Evolutionary conservation across 306 rosid genomes (phyloP).

Genomic region (Fagus sylvatica): DNA sequence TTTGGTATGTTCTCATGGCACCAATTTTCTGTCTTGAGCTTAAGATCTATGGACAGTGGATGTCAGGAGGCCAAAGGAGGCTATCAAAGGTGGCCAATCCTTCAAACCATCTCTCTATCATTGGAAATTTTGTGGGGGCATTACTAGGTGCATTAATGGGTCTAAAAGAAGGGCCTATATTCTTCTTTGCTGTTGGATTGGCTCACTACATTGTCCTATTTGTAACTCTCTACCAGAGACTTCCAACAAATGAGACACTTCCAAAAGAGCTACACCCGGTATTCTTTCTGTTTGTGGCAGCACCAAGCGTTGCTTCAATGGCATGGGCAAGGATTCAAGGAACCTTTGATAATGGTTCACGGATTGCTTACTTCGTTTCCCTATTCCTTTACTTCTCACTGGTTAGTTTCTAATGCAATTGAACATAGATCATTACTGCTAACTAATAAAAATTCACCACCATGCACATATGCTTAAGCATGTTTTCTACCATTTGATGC

Average conservation of each 20-base stretch:
- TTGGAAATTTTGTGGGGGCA: constrained; percentile 92
- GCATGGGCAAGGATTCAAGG: constrained; percentile 91
- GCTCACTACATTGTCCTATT: constrained; percentile 80
- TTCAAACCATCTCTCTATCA: constrained; percentile 73
- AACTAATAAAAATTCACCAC: background rate
- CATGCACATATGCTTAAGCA: background rate
- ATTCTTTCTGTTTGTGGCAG: constrained; percentile 87
- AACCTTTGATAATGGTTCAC: constrained; percentile 66
- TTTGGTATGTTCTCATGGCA: constrained; percentile 82
- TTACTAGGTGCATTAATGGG: constrained; percentile 89
- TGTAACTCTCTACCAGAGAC: constrained; percentile 91
- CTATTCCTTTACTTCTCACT: constrained; percentile 85
- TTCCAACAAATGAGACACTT: constrained; percentile 80
- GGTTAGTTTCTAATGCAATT: constrained; percentile 40
- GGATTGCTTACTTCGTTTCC: constrained; percentile 76
- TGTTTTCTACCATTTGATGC: background rate
- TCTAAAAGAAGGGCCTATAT: constrained; percentile 79
- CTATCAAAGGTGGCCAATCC: constrained; percentile 91
- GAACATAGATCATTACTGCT: background rate
- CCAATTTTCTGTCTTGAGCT: constrained; percentile 82
- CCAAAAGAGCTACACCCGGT: constrained; percentile 96
- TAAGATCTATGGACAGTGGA: constrained; percentile 96
- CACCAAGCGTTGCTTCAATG: constrained; percentile 96
- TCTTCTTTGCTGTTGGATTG: constrained; percentile 85
- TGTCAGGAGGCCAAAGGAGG: constrained; percentile 90